These are phyloP conservation scores for Gynostemma pentaphyllum DNA, from an alignment of 306 rosid genomes.

Conservation along the genomic window DNA sequence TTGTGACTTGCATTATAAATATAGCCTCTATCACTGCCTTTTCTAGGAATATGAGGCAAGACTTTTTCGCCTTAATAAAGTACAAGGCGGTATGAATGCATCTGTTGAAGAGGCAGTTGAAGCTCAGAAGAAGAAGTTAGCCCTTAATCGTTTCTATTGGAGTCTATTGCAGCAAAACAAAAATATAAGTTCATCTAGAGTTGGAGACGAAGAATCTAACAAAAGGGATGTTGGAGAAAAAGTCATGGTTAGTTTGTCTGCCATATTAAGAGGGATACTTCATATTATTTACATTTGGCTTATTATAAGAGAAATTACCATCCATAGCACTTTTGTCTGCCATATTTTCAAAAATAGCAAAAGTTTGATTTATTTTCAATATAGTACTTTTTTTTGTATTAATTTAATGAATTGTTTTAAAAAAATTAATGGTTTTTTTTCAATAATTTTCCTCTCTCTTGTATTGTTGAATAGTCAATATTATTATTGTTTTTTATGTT, in stretches of 20 bases:
- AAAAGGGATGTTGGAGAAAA: slow-evolving; percentile 83
- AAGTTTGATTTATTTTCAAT: too few relatives aligned
- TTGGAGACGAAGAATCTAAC: slow-evolving; percentile 35
- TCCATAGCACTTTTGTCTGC: too few relatives aligned
- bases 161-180: slow-evolving; percentile 46
- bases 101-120: slow-evolving; percentile 90
- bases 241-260: slow-evolving; percentile 64
- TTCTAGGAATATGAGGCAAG: slow-evolving; percentile 78
- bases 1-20: slow-evolving; percentile 7
- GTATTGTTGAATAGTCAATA: too few relatives aligned
- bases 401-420: too few relatives aligned
- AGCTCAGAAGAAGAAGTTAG: slow-evolving; percentile 69
- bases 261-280: slow-evolving; percentile 8
- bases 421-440: too few relatives aligned
- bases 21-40: slow-evolving; percentile 10
- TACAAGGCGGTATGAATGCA: slow-evolving; percentile 54
- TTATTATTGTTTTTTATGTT: too few relatives aligned
- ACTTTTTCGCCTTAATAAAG: slow-evolving; percentile 63
- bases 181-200: slow-evolving; percentile 26
- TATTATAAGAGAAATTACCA: background rate
- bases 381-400: too few relatives aligned
- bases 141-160: slow-evolving; percentile 65
- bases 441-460: too few relatives aligned
- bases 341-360: too few relatives aligned
- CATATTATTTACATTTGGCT: background rate